Base-by-base conservation (phyloP, 257 asterid species). In the Thymus quinquecostatus region DNA sequence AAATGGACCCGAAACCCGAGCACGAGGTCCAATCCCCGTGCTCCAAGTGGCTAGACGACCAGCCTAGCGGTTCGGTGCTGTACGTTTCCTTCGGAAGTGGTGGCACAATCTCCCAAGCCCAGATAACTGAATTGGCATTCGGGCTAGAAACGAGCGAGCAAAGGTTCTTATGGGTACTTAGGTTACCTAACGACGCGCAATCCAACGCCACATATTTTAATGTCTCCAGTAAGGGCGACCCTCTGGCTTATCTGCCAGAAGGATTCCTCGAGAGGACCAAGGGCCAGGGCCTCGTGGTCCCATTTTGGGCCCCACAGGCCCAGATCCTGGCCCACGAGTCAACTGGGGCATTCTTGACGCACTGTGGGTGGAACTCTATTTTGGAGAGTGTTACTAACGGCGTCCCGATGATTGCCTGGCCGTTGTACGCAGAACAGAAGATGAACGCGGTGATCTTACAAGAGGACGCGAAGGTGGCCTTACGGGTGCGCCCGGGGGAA, bases 341-440 rank as follows among this genome's bases (percentile, higher is more conserved):
- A 0, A 75, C 73, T 0, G 81, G 86, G 0, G 95, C 76, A 0
- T 88, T 88, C 8, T 27, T 86, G 55, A 77, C 86, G 1, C 95
- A 91, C 9, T 91, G 97, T 5, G 97, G 96, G 0, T 91, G 94
- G 91, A 91, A 89, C 40, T 91, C 97, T 0, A 64, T 64, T 0
- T 67, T 91, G 0, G 96, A 91, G 21, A 83, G 91, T 5, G 75
- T 89, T 10, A 88, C 72, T 0, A 77, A 85, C 2, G 95, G 97
- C 1, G 84, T 86, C 2, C 92, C 98, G 2, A 64, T 93, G 67
- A 82, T 91, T 5, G 92, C 86, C 0, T 92, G 98, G 98, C 98
- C 98, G 0, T 72, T 92, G 33, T 92, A 72, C 4, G 97, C 98
- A 0, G 98, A 92, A 34, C 98, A 92, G 47, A 76, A 57, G 63